phyloP scores from a whole-genome alignment of 1,284 basidiomycete species.

The Trichosporon ovoides region DNA sequence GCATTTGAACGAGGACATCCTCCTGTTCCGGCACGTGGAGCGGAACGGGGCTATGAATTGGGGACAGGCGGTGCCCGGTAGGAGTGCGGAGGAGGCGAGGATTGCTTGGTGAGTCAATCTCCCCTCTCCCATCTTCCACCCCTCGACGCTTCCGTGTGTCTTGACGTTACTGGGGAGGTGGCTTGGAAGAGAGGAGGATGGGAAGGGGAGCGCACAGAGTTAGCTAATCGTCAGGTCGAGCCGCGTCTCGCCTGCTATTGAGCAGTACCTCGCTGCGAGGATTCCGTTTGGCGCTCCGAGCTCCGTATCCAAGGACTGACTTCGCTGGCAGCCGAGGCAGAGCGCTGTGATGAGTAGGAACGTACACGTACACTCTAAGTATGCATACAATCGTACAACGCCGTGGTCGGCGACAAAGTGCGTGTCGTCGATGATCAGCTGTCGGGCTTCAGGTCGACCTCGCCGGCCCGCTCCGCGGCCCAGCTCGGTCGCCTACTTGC shows the following conservation, averaged over 20 bases:
- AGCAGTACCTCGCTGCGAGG: conserved; percentile 4
- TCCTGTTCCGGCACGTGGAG: conserved; percentile 2
- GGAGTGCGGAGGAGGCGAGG: neutral
- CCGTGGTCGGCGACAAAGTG: neutral
- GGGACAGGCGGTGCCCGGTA: conserved; percentile 5
- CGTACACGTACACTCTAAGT: conserved; percentile 1
- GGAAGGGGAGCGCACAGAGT: too few relatives aligned
- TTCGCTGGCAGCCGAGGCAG: too few relatives aligned
- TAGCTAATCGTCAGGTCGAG: neutral
- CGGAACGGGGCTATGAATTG: neutral
- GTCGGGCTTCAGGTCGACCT: too few relatives aligned
- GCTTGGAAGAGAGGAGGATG: too few relatives aligned
- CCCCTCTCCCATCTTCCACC: too few relatives aligned
- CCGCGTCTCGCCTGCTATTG: neutral
- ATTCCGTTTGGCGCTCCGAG: neutral
- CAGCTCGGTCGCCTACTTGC: conserved; percentile 14
- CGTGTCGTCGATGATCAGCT: too few relatives aligned
- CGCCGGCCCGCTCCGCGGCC: too few relatives aligned
- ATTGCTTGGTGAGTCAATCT: conserved; percentile 11
- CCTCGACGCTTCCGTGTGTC: too few relatives aligned
- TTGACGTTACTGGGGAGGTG: neutral
- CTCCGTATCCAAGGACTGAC: neutral
- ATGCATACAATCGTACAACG: conserved; percentile 5
- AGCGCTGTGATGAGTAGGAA: too few relatives aligned
- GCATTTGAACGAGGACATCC: conserved; percentile 8